A percentile compares a stretch with the other conserved stretches of the same genome.
Conservation (phyloP, 768 basidiomycete genomes). For the Auricularia sp. region DNA sequence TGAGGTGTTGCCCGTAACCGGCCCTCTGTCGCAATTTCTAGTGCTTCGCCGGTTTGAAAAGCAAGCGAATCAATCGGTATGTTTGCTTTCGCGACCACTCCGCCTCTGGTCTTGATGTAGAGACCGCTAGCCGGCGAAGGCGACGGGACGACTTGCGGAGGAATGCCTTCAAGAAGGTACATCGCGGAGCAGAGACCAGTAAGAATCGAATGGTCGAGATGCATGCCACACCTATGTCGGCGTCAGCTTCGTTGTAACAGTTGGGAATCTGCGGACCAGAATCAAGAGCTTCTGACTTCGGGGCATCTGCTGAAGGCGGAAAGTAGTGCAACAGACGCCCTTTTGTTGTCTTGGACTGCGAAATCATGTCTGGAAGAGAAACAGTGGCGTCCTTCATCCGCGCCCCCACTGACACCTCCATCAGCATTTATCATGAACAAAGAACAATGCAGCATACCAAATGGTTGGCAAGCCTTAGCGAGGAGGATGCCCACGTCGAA, state of each 20-base stretch:
- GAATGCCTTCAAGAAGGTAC: slow-evolving; percentile 47
- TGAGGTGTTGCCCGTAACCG: slow-evolving; percentile 87
- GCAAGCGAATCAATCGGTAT: slow-evolving; percentile 82
- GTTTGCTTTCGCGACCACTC: slow-evolving; percentile 66
- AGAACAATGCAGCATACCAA: slow-evolving; percentile 33
- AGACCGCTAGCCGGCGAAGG: slow-evolving; percentile 76
- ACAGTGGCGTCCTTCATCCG: slow-evolving; percentile 55
- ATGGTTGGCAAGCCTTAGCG: slow-evolving; percentile 82
- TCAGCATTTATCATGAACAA: too few relatives aligned
- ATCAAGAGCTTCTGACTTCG: slow-evolving; percentile 51
- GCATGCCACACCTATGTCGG: slow-evolving; percentile 61
- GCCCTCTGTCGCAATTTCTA: slow-evolving; percentile 77
- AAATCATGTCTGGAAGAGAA: slow-evolving; percentile 63
- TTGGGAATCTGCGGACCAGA: slow-evolving; percentile 37
- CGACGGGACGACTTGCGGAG: slow-evolving; percentile 40
- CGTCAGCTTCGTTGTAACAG: neutral
- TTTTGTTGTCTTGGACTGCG: slow-evolving; percentile 73
- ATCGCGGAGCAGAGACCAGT: slow-evolving; percentile 93
- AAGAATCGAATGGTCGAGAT: slow-evolving; percentile 81
- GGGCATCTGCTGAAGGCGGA: slow-evolving; percentile 39
- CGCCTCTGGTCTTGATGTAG: slow-evolving; percentile 81
- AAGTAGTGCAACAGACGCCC: slow-evolving; percentile 96
- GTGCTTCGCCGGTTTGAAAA: slow-evolving; percentile 95
- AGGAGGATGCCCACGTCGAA: slow-evolving; percentile 74
- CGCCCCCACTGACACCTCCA: slow-evolving; percentile 39